Conservation (phyloP, 257 asterid genomes). For the Cynanchum wilfordii region DNA sequence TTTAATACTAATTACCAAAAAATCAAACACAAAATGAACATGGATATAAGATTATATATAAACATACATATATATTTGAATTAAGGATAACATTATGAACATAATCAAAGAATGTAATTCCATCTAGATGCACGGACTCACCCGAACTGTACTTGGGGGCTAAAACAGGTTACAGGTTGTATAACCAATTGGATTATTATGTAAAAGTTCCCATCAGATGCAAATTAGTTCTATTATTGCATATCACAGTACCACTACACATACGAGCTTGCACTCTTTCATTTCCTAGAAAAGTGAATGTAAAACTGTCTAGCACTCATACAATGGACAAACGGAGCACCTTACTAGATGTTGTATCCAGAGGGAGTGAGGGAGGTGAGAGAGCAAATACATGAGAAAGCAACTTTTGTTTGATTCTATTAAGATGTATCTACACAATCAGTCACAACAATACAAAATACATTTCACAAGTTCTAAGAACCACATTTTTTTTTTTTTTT, state of each 20-base stretch:
- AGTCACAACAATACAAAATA: background rate
- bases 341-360: background rate
- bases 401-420: background rate
- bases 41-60: too few species aligned
- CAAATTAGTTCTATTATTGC: background rate
- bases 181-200: too few species aligned
- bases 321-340: background rate
- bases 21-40: too few species aligned
- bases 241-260: background rate
- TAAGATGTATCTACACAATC: slow-evolving; percentile 7
- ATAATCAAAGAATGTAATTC: too few species aligned
- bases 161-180: too few species aligned
- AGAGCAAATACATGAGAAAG: background rate
- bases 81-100: too few species aligned
- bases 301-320: background rate
- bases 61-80: too few species aligned
- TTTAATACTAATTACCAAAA: too few species aligned
- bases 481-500: background rate
- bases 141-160: too few species aligned
- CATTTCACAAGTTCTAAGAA: background rate
- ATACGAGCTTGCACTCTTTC: too few species aligned
- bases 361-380: background rate
- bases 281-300: background rate
- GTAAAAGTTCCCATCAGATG: too few species aligned
- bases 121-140: too few species aligned